Conservation (phyloP, 2,329 filamentous ascomycete species). For the Xylariales sp. region DNA sequence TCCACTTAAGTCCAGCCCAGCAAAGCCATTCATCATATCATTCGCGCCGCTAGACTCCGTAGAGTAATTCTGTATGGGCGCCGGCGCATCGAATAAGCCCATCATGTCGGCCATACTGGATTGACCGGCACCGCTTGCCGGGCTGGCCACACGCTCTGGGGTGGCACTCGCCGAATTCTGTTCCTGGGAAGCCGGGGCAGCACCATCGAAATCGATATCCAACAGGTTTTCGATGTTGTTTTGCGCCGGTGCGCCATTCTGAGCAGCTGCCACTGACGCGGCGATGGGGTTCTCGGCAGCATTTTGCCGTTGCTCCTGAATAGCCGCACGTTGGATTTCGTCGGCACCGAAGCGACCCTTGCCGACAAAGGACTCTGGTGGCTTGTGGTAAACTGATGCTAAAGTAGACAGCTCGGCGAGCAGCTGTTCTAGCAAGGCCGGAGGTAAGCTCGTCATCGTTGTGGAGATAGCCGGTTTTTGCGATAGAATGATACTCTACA, state of each 20-base stretch:
- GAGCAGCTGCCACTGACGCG: conserved; percentile 79
- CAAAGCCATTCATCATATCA: conserved; percentile 92
- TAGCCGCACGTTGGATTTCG: conserved; percentile 92
- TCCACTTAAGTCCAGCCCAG: conserved; percentile 78
- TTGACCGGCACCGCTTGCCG: conserved; percentile 55
- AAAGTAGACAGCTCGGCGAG: conserved; percentile 92
- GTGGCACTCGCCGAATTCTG: conserved; percentile 66
- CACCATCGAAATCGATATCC: conserved; percentile 95
- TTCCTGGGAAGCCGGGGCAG: conserved; percentile 87
- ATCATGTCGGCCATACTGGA: conserved; percentile 72
- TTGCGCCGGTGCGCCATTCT: conserved; percentile 67
- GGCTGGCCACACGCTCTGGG: conserved; percentile 75
- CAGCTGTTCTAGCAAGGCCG: conserved; percentile 87
- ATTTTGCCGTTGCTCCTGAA: conserved; percentile 94
- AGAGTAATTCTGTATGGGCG: conserved; percentile 60
- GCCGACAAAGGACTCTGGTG: conserved; percentile 96
- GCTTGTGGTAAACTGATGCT: conserved; percentile 98
- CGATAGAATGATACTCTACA: conserved; percentile 85
- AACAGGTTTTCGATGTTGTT: conserved; percentile 93
- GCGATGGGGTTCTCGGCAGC: conserved; percentile 94
- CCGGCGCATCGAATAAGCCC: conserved; percentile 76
- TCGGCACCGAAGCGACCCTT: conserved; percentile 94
- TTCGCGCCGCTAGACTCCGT: conserved; percentile 61
- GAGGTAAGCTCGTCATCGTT: conserved; percentile 90
- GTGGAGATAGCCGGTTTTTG: conserved; percentile 94